Evolutionary conservation across 192 early-diverging fungal genomes (phyloP), one percentile per base, ranked within the genome.

Genomic region (Funneliformis geosporum): DNA sequence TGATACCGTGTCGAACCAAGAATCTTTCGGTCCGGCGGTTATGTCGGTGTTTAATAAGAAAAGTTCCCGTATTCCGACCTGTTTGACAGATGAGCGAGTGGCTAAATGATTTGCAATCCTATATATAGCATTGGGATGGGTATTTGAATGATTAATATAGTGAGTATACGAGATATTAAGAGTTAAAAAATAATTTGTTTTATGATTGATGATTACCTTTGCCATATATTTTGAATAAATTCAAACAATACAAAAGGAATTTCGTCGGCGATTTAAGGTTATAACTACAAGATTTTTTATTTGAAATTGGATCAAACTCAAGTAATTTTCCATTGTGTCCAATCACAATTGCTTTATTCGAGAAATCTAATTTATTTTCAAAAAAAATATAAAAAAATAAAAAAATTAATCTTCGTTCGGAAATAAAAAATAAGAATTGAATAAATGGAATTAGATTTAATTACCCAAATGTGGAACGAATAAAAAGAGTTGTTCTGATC

Each of bases 401-500:
- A 46, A 12, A 12, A 47, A 12, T 47, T 10, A 12, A 9, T 9
- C 1, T 46, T 47, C 46, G 1, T 68, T 39, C 21, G n/a, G n/a
- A n/a, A 42, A 40, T 1, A 14, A 21, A 39, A 18, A 42, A 42
- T 7, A 21, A 21, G 1, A 21, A n/a, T 68, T 39, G 4, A 18
- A 67, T 4, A 21, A 40, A 38, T 64, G 39, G 0, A 5, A 42
- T 23, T 27, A 10, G 8, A 0, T 12, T 25, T 10, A 4, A 71
- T 71, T 71, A 71, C 69, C 69, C 5, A 43, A 44, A 71, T 71
- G 69, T 16, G 69, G 69, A 71, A 71, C 69, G 25, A 71, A 71
- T 27, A 71, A 47, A 47, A 71, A 71, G 8, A 71, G 44, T 25
- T 71, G 69, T 4, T 71, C 42, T 5, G 69, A 25, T 71, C 14